Percentiles rank a stretch among this genome's conserved stretches.
phyloP scores from a whole-genome alignment of 2,329 filamentous ascomycete genomes.

The Rhynchosporium graminicola region DNA sequence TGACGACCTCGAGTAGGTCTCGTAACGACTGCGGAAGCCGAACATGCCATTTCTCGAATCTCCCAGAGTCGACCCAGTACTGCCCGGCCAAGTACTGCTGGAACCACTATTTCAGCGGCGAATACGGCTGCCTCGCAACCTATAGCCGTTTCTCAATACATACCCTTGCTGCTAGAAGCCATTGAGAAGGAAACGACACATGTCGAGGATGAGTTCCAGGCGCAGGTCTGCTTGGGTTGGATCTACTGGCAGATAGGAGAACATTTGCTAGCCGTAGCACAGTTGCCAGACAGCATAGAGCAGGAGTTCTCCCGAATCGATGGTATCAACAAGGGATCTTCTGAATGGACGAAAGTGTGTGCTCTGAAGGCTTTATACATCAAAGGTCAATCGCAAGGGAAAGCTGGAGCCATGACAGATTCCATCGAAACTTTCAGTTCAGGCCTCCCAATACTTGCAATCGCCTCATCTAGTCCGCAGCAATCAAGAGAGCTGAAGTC shows the following conservation, averaged over 20 bases:
- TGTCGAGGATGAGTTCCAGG: constrained; percentile 69
- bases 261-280: constrained; percentile 59
- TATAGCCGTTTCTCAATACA: constrained; percentile 32
- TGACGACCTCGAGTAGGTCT: constrained; percentile 55
- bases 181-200: constrained; percentile 59
- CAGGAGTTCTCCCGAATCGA: constrained; percentile 55
- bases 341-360: constrained; percentile 81
- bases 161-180: constrained; percentile 50
- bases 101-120: constrained; percentile 24
- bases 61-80: constrained; percentile 37
- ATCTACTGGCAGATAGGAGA: constrained; percentile 78
- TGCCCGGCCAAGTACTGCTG: constrained; percentile 25
- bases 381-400: constrained; percentile 64
- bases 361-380: constrained; percentile 77
- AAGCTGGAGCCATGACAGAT: constrained; percentile 52
- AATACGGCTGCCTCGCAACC: constrained; percentile 32
- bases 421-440: constrained; percentile 68
- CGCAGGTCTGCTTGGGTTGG: constrained; percentile 81
- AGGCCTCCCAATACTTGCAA: constrained; percentile 62
- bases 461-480: constrained; percentile 51
- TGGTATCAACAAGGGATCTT: constrained; percentile 51
- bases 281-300: constrained; percentile 64
- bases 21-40: constrained; percentile 67
- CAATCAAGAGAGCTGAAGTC: constrained; percentile 67
- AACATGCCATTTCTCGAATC: constrained; percentile 63